Percentiles rank a stretch among this genome's conserved stretches.
Conservation (phyloP, 257 asterid species). For the Penstemon eatonii region DNA sequence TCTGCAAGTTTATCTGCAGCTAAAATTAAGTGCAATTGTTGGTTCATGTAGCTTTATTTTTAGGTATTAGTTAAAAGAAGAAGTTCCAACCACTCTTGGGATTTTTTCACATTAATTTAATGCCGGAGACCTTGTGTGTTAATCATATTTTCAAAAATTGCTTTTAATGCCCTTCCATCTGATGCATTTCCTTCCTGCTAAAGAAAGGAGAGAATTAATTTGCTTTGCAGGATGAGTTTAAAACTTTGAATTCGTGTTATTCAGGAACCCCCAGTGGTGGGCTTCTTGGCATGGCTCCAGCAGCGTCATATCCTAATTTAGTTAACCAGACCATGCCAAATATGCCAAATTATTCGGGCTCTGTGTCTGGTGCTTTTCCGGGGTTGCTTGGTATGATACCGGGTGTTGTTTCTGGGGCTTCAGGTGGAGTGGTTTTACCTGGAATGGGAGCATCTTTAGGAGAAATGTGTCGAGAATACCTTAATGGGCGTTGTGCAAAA, state of each 20-base stretch:
- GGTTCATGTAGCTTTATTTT: constrained; percentile 5
- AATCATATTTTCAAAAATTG: background rate
- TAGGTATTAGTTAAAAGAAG: background rate
- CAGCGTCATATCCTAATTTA: constrained; percentile 69
- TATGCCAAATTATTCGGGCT: constrained; percentile 96
- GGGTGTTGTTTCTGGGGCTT: constrained; percentile 83
- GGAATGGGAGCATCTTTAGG: constrained; percentile 91
- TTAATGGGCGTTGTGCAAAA: constrained; percentile 78
- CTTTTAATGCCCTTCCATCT: background rate
- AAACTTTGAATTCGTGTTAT: constrained; percentile 24
- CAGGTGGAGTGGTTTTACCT: constrained; percentile 90
- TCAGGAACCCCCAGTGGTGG: constrained; percentile 85
- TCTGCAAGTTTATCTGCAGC: background rate
- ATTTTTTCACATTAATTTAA: constrained; percentile 11
- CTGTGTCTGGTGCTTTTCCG: constrained; percentile 89
- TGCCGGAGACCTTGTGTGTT: constrained; percentile 1
- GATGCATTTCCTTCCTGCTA: constrained; percentile 22
- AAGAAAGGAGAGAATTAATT: background rate
- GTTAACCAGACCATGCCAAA: constrained; percentile 98
- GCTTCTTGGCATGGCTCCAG: constrained; percentile 75
- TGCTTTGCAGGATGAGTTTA: constrained; percentile 24
- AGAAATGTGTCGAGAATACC: constrained; percentile 89
- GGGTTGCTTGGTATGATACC: constrained; percentile 98
- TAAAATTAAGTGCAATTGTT: background rate
- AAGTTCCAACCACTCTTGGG: background rate